Evolutionary conservation across 805 yeast species (phyloP), one percentile per base, ranked within the genome.

Genomic region (Metschnikowia kofuensis): DNA sequence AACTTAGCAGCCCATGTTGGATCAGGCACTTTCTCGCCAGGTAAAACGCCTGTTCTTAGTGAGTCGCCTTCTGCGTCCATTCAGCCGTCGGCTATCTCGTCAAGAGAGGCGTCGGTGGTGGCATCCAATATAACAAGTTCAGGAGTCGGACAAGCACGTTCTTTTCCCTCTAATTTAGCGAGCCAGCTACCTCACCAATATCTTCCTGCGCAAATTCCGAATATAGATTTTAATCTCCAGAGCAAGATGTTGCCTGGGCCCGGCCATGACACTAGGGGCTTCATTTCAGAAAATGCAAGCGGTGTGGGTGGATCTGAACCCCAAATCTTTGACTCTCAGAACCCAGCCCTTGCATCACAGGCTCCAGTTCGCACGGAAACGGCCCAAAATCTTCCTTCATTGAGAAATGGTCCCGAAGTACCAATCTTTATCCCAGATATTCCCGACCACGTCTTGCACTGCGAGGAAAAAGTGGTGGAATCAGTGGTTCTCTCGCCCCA

Each of bases 401-500:
- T 4, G 21, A 4, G 21, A 21, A 21, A 2, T 4, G 4, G 21
- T 21, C 21, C 21, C 4, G 21, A 21, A 21, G 21, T 21, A 2
- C 21, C 21, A 21, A 4, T 21, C 4, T 21, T 21, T 4, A 21
- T 38, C 13, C 32, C 32, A 9, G 38, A 40, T 3, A 41, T 46
- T 28, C 49, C 46, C 6, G 50, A 47, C 7, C 6, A 11, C 15
- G 46, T 14, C 26, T 35, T 82, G 1, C 51, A 46, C 4, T 87
- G 95, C 61, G 67, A 79, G 28, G 84, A 91, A 6, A 89, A 91
- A 60, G 68, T 84, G 4, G 66, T 89, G 35, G 96, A 90, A 31
- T 82, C 83, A 8, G 77, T 91, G 4, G 70, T 82, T 2, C 68
- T 92, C 44, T 66, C 80, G 0, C 70, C 88, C 0, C 78, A 76